A percentile compares a stretch with the other conserved stretches of the same genome.
Evolutionary conservation across 202 grass and related monocot species (phyloP).

Genomic region (Zizania palustris): DNA sequence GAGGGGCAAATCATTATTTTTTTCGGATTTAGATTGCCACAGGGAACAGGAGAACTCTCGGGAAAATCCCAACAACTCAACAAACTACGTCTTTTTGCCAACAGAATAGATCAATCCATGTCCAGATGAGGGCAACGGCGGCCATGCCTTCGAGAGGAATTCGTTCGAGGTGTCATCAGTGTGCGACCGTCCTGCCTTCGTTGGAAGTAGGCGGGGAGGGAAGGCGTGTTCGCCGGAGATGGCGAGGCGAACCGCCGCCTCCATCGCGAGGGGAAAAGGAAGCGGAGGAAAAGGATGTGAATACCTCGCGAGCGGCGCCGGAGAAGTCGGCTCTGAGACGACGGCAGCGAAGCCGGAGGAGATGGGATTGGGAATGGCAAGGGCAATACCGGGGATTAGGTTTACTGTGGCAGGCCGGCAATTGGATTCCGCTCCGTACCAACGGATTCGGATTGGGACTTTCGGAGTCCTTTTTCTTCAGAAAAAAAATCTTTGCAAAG

Average conservation of each 20-base stretch:
- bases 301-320: background rate
- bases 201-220: too few species aligned
- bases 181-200: too few species aligned
- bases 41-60: too few species aligned
- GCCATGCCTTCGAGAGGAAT: background rate
- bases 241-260: background rate
- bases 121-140: background rate
- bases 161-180: background rate
- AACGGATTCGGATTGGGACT: too few species aligned
- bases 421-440: background rate
- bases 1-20: too few species aligned
- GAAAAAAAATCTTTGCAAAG: too few species aligned
- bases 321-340: background rate
- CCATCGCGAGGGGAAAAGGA: background rate
- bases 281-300: background rate
- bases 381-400: conserved; percentile 38
- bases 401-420: background rate
- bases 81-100: background rate
- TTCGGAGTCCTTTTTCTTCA: too few species aligned
- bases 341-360: background rate
- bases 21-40: too few species aligned
- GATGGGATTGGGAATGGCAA: conserved; percentile 49
- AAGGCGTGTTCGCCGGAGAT: too few species aligned
- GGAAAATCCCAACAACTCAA: background rate
- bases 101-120: background rate